These are phyloP conservation scores for Crepidotus variabilis DNA, from an alignment of 768 basidiomycete species.

Conservation along the genomic window DNA sequence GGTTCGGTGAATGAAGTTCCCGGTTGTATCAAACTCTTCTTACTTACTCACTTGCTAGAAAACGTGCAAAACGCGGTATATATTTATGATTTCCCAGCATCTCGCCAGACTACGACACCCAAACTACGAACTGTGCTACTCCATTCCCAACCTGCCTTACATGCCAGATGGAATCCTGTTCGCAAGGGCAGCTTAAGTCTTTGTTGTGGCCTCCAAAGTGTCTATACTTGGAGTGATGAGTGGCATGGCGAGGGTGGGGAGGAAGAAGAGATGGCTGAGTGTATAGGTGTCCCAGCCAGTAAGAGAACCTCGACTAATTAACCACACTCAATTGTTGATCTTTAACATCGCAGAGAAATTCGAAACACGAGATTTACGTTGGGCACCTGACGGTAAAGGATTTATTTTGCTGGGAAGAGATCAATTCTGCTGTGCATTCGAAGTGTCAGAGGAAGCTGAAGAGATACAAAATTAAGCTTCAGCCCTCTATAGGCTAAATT, in stretches of 20 bases:
- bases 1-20: conserved; percentile 51
- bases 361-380: conserved; percentile 61
- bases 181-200: conserved; percentile 66
- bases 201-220: conserved; percentile 61
- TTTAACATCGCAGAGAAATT: conserved; percentile 54
- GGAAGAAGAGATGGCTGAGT: conserved; percentile 83
- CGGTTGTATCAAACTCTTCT: neutral
- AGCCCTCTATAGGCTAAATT: too few species aligned
- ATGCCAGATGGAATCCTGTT: conserved; percentile 82
- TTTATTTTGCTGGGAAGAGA: conserved; percentile 72
- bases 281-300: conserved; percentile 87
- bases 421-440: conserved; percentile 83
- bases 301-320: conserved; percentile 27
- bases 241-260: conserved; percentile 58
- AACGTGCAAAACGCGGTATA: conserved; percentile 59
- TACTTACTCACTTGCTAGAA: conserved; percentile 35
- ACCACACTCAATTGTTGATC: neutral
- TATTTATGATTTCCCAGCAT: conserved; percentile 68
- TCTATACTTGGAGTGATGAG: conserved; percentile 83
- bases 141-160: conserved; percentile 59
- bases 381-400: conserved; percentile 87
- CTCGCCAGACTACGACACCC: conserved; percentile 54
- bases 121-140: conserved; percentile 62
- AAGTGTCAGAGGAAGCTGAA: conserved; percentile 50
- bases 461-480: neutral